phyloP scores from a whole-genome alignment of 305 asterid species.

The Stenogyne calaminthoides region DNA sequence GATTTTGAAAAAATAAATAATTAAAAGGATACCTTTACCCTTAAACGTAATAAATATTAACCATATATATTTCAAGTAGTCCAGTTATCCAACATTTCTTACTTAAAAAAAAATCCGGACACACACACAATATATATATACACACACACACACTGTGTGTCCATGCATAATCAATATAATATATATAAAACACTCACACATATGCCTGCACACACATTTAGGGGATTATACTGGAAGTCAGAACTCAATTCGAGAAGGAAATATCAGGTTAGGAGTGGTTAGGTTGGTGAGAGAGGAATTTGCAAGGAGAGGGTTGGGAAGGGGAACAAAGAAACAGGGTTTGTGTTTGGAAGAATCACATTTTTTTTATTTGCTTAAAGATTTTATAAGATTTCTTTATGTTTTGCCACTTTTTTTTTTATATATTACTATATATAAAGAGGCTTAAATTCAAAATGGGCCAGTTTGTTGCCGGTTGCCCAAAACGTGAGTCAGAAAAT shows the following conservation, averaged over 20 bases:
- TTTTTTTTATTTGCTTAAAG: no score
- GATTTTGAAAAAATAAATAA: neutral
- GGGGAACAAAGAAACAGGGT: neutral
- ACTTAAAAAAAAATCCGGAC: neutral
- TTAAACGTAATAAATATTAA: neutral
- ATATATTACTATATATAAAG: no score
- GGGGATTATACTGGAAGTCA: neutral
- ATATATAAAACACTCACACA: neutral
- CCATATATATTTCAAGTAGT: neutral
- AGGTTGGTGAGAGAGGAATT: neutral
- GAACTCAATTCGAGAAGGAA: neutral
- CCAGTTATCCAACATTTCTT: neutral
- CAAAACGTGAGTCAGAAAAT: no score
- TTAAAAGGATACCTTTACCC: neutral
- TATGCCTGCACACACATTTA: neutral
- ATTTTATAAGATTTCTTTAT: neutral
- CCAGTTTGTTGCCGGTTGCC: no score
- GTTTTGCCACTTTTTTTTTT: neutral
- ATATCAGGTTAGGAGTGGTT: neutral
- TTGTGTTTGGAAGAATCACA: neutral
- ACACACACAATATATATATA: neutral
- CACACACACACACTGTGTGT: neutral
- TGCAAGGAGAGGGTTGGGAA: neutral
- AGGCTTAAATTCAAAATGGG: no score
- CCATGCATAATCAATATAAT: neutral